Evolutionary conservation across 176 grass and related monocot species (phyloP), one percentile per base, ranked within the genome.

Genomic region (Cenchrus fungigraminus): DNA sequence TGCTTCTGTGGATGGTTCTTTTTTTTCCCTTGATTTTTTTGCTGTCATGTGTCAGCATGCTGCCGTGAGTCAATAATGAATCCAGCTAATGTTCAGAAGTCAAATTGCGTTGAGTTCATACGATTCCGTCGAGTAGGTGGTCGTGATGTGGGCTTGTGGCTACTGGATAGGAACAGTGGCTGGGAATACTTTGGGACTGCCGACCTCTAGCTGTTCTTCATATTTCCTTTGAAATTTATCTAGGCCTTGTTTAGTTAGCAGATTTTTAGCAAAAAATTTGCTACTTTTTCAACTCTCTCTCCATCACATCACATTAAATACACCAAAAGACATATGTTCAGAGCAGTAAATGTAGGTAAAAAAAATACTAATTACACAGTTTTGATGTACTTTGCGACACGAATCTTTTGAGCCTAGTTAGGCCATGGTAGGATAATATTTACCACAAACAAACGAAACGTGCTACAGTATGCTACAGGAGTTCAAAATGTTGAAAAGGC

Each of bases 111-210:
- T 44, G 54, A 45, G 57, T 31, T 73, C 43, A 72, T 44, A 67
- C 47, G 63, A 66, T 51, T 66, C 53, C 60, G 59, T 65, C 25
- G 8, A 34, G 45, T 12, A 6, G 45, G 2, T 31, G 45, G 4
- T 67, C 32, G 5, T 29, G 9, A 25, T 25, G 25, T 25, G 25
- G 25, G 25, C 25, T 12, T 62, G 59, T 22, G n/a, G 22, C 20
- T 61, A n/a, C 6, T 28, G 70, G 25, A 51, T 83, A 62, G 22
- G 9, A 62, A 1, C 12, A 14, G 50, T 12, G 11, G 37, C 22
- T 44, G 76, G 45, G 84, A 86, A 77, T 80, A 73, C 51, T 86
- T 86, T 57, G 69, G 42, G 57, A 52, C 47, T 65, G 76, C 57
- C 58, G 20, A 73, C 77, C 22, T 44, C 49, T 44, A 22, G 12